Conservation (phyloP, 2,329 filamentous ascomycete species). For the Tolypocladium inflatum region DNA sequence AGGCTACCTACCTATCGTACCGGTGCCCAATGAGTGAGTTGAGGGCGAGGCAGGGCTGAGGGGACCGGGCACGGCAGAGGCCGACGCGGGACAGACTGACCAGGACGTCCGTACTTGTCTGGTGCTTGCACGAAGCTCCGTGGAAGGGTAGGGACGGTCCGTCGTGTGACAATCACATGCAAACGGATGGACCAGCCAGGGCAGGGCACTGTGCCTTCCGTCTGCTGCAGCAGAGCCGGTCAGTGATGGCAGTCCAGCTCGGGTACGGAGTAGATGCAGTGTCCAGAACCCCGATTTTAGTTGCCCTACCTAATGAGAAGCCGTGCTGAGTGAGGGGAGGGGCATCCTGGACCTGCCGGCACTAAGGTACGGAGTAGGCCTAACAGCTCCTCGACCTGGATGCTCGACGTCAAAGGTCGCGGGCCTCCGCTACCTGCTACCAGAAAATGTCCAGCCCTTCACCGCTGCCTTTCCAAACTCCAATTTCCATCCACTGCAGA, state of each 20-base stretch:
- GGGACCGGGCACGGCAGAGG: neutral
- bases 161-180: neutral
- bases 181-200: neutral
- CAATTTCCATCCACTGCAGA: neutral
- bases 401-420: too few species aligned
- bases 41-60: neutral
- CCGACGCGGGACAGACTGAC: neutral
- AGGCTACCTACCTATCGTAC: neutral
- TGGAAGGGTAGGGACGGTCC: neutral
- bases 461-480: neutral
- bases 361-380: too few species aligned
- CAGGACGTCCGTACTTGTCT: neutral
- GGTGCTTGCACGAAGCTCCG: neutral
- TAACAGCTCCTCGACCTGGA: too few species aligned
- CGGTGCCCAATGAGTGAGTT: neutral
- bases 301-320: neutral
- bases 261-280: neutral
- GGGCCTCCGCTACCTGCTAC: too few species aligned
- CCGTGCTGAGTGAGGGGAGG: neutral
- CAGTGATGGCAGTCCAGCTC: neutral
- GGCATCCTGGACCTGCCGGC: neutral
- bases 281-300: neutral
- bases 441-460: neutral
- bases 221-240: neutral
- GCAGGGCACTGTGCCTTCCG: neutral